Conservation (phyloP, 1,139 yeast species). For the Blastobotrys niveus region DNA sequence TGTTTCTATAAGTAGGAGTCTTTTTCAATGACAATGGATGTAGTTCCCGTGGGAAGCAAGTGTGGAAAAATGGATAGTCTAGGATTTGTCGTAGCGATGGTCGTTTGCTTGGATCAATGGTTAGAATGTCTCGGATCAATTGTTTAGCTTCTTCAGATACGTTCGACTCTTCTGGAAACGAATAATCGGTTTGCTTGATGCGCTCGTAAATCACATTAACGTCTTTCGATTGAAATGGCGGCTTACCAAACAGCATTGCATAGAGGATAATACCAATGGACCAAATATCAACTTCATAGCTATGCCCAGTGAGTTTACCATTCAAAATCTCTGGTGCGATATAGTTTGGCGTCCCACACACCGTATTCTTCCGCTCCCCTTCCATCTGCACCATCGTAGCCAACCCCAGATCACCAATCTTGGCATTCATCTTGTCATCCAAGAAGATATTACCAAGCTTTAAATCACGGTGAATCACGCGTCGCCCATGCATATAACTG, state of each 20-base stretch:
- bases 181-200: slow-evolving; percentile 75
- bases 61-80: slow-evolving; percentile 60
- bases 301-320: slow-evolving; percentile 83
- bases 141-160: slow-evolving; percentile 67
- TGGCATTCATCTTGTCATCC: slow-evolving; percentile 86
- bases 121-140: slow-evolving; percentile 65
- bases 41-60: slow-evolving; percentile 63
- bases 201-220: slow-evolving; percentile 88
- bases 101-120: slow-evolving; percentile 73
- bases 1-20: slow-evolving; percentile 52
- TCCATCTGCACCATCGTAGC: slow-evolving; percentile 77
- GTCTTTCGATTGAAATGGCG: slow-evolving; percentile 95
- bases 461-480: slow-evolving; percentile 94
- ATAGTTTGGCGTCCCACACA: slow-evolving; percentile 97
- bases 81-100: slow-evolving; percentile 77
- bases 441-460: slow-evolving; percentile 92
- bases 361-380: slow-evolving; percentile 77
- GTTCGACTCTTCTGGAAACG: slow-evolving; percentile 68
- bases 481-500: slow-evolving; percentile 81
- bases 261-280: slow-evolving; percentile 94
- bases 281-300: slow-evolving; percentile 91
- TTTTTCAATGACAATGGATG: slow-evolving; percentile 57
- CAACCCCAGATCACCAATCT: slow-evolving; percentile 94
- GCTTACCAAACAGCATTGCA: slow-evolving; percentile 85
- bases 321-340: slow-evolving; percentile 96